These are phyloP conservation scores for Acanthamoeba quina DNA, from an alignment of 208 protist species.

Conservation along the genomic window DNA sequence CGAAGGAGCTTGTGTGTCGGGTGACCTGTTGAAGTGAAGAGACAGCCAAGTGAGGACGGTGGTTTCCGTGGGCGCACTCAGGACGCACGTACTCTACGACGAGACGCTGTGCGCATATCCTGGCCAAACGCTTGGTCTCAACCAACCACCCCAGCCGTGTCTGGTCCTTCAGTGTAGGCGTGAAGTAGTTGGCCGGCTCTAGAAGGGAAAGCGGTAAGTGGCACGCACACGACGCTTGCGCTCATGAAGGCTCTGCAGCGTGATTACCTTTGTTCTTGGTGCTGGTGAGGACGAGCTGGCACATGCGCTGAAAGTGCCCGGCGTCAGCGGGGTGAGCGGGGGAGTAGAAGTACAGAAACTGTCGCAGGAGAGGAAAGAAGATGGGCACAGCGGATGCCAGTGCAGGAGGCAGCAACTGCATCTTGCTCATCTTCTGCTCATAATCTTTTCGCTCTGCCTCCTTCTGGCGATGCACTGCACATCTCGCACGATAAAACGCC, in stretches of 20 bases:
- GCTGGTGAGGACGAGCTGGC: constrained; percentile 42
- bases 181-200: constrained; percentile 55
- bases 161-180: background rate
- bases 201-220: background rate
- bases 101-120: constrained; percentile 16
- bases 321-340: background rate
- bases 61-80: background rate
- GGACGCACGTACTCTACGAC: background rate
- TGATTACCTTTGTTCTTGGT: constrained; percentile 30
- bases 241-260: no score
- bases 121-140: background rate
- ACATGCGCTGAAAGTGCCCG: background rate
- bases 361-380: constrained; percentile 66
- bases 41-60: background rate
- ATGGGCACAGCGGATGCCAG: constrained; percentile 37
- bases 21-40: background rate
- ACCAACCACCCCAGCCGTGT: constrained; percentile 42
- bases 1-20: background rate
- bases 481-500: constrained; percentile 16
- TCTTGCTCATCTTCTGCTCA: constrained; percentile 2
- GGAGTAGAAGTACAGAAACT: constrained; percentile 57
- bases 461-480: background rate
- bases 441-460: constrained; percentile 7
- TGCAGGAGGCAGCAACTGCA: constrained; percentile 39
- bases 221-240: background rate